These are phyloP conservation scores for Debaryomyces maramus DNA, from an alignment of 805 yeast species.

Conservation along the genomic window DNA sequence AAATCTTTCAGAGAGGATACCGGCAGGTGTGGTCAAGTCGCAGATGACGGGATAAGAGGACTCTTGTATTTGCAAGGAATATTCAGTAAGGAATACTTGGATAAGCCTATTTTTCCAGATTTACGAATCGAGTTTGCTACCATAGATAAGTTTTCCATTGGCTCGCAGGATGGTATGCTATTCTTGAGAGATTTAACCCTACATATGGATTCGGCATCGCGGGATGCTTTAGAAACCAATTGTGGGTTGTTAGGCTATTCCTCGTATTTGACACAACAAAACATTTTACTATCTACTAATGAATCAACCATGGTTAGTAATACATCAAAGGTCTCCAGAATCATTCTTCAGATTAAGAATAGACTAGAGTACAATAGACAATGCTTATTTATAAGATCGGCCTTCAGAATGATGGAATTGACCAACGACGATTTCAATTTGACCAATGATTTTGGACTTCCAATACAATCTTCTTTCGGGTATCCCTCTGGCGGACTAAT, in stretches of 20 bases:
- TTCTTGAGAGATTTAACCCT: neutral
- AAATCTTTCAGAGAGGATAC: constrained; percentile 7
- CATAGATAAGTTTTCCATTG: neutral
- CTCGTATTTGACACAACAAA: neutral
- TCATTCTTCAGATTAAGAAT: constrained; percentile 1
- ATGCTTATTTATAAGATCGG: neutral
- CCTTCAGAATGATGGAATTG: neutral
- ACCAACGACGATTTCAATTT: neutral
- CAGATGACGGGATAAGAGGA: constrained; percentile 16
- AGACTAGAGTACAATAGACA: constrained; percentile 1
- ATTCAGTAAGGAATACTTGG: constrained; percentile 1
- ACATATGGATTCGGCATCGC: neutral
- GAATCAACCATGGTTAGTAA: neutral
- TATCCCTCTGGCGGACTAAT: neutral
- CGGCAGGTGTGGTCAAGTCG: constrained; percentile 4
- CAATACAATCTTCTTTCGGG: neutral
- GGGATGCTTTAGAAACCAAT: neutral
- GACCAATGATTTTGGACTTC: neutral
- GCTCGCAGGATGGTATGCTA: neutral
- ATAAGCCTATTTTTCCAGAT: neutral
- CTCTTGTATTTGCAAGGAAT: constrained; percentile 11
- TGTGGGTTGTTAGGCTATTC: neutral
- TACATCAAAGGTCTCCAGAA: neutral
- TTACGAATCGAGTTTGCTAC: neutral
- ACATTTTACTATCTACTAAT: neutral